Evolutionary conservation across 2,329 filamentous ascomycete species (phyloP).

Genomic region (Amphichorda felina): DNA sequence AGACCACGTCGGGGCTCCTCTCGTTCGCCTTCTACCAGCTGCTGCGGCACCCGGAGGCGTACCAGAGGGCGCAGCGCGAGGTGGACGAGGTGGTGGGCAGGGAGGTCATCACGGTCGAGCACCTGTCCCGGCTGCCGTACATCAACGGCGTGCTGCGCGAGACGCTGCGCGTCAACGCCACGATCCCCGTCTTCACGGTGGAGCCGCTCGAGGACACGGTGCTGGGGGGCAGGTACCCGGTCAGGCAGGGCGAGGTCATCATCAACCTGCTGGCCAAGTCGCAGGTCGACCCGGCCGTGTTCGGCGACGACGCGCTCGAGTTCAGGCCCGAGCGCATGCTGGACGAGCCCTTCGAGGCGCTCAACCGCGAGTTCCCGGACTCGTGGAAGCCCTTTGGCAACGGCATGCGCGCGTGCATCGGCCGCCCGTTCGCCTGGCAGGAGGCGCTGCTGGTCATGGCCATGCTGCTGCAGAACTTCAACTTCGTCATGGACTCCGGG

Average conservation of each 20-base stretch:
- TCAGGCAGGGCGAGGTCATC: slow-evolving; percentile 31
- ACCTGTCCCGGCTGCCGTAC: slow-evolving; percentile 51
- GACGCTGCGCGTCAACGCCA: slow-evolving; percentile 18
- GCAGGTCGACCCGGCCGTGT: slow-evolving; percentile 44
- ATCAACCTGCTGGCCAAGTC: slow-evolving; percentile 31
- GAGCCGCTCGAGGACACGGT: slow-evolving; percentile 27
- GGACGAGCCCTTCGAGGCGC: slow-evolving; percentile 31
- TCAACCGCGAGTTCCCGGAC: slow-evolving; percentile 4
- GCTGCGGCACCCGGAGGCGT: slow-evolving; percentile 41
- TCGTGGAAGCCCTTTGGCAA: slow-evolving; percentile 7
- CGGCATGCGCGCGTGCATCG: slow-evolving; percentile 6
- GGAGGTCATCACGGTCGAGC: slow-evolving; percentile 40
- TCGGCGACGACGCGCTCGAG: slow-evolving; percentile 33
- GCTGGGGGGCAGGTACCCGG: slow-evolving; percentile 39
- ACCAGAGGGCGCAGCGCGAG: slow-evolving; percentile 46
- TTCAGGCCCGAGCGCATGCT: slow-evolving; percentile 53
- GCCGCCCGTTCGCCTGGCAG: slow-evolving; percentile 7
- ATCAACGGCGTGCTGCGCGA: slow-evolving; percentile 51
- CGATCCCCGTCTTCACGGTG: slow-evolving; percentile 13
- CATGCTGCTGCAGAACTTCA: slow-evolving; percentile 55
- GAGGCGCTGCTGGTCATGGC: slow-evolving; percentile 16
- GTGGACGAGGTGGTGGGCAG: slow-evolving; percentile 48
- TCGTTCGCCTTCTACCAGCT: slow-evolving; percentile 50
- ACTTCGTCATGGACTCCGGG: slow-evolving; percentile 39
- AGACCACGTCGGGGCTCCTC: slow-evolving; percentile 53